Base-by-base conservation (phyloP, 2,329 filamentous ascomycete genomes). In the Aureobasidium pullulans region DNA sequence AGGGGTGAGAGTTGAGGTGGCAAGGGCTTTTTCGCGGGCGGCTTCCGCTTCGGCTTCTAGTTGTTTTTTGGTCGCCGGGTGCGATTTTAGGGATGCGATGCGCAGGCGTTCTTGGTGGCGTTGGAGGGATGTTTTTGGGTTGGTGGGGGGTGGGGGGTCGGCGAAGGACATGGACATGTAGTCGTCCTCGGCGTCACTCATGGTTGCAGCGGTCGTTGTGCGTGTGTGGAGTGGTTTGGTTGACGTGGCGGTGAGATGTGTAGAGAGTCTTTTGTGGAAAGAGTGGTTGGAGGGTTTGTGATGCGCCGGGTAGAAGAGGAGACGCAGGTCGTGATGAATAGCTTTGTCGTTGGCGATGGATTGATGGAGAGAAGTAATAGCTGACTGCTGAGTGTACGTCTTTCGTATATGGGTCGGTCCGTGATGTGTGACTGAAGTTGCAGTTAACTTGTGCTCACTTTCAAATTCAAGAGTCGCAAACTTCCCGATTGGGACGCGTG, bases 151-250 rank as follows among this genome's bases (percentile, higher is more conserved):
- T 23, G 73, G 72, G 0, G 83, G 80, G 59, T 96, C 89, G 16
- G 83, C 80, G 70, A 99, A 92, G 13, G 86, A 81, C 93, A 99
- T 97, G 67, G 87, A 90, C 88, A 99, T 95, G 79, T 99, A 97
- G 74, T 99, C 94, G 64, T 96, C 91, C 63, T 91, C 89, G 19
- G 91, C 89, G 6, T 90, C 88, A 31, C 50, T 54, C 37, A 42
- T 54, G 4, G 10, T 34, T 54, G 2, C 23, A 5, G 0, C 23
- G 28, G 2, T 6, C 1, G 49, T 15, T 7, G 43, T 10, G 34
- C 1, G 13, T 1, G 32, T 23, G 23, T 23, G 16, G 32, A 19
- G 46, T n/a, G 44, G 8, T 32, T 13, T 19, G n/a, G 32, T 11
- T 34, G 28, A 23, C 23, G 31, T 28, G 42, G 19, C 28, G 8